Evolutionary conservation across 2,329 filamentous ascomycete species (phyloP), one percentile per base, ranked within the genome.

Genomic region (Knufia fluminis): DNA sequence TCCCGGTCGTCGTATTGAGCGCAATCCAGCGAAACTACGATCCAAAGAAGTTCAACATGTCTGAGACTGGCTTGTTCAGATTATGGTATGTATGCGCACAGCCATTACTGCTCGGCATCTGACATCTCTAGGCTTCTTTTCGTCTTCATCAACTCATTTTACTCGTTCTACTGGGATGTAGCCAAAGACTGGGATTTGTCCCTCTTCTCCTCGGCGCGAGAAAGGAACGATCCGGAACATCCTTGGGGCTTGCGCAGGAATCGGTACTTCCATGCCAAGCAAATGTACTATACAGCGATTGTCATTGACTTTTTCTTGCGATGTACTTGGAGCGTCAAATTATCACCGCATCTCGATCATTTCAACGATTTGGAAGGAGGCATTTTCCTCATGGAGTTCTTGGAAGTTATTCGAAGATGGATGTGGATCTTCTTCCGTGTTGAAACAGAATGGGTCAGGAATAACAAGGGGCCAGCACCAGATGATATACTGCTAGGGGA

Each of bases 101-200:
- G 14, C 12, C 3, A 50, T 17, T n/a, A 14, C 26, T 8, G 1
- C 19, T 17, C 16, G 22, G 33, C 14, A 12, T 23, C 55, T 59
- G 43, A 60, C 49, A 17, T 32, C 6, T 10, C 8, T 42, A 92
- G 87, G 82, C 71, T 94, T 24, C 68, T 77, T 31, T 84, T 84
- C 38, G 85, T 87, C 24, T 71, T 88, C 28, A 63, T 92, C 60
- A 96, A 98, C 66, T 94, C 87, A 12, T 73, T 85, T 39, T 98
- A 95, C 69, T 89, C 85, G n/a, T 97, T 97, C 71, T 98, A 92
- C 74, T 98, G 92, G 92, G 92, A 98, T 61, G 82, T 97, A 24
- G 77, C 87, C 49, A 92, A 90, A 70, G 92, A 98, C 72, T 98
- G 92, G 92, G 92, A 97, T 63, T 74, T 98, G 54, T 86, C 85